These are phyloP conservation scores for Blastocystis sp. DNA, from an alignment of 352 stramenopile genomes.

Conservation along the genomic window DNA sequence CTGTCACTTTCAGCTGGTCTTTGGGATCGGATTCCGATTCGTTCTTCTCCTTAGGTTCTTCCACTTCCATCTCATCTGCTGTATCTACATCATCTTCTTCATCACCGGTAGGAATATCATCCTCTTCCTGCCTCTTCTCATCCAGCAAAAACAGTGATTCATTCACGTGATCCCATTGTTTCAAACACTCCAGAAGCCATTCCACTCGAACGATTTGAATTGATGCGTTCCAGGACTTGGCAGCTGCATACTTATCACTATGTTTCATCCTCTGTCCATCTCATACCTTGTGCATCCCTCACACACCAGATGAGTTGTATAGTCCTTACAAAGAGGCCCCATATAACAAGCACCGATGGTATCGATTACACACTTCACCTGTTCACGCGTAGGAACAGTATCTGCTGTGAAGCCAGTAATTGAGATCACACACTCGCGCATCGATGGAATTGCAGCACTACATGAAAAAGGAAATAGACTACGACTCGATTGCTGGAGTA, in stretches of 20 bases:
- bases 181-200: slow-evolving; percentile 38
- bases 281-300: not conserved
- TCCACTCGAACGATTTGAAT: not conserved
- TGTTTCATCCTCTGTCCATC: not conserved
- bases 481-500: not conserved
- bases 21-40: not conserved
- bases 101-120: slow-evolving; percentile 3
- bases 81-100: not conserved
- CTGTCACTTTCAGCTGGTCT: not conserved
- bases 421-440: slow-evolving; percentile 26
- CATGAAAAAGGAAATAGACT: not conserved
- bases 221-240: not conserved
- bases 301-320: slow-evolving; percentile 57
- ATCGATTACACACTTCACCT: slow-evolving; percentile 45
- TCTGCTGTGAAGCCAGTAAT: slow-evolving; percentile 42
- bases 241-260: slow-evolving; percentile 23
- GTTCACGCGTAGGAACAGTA: slow-evolving; percentile 3
- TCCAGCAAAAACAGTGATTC: not conserved
- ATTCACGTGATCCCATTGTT: not conserved
- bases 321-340: slow-evolving; percentile 7
- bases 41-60: not conserved
- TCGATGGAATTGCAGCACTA: slow-evolving; percentile 5
- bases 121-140: not conserved
- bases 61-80: not conserved
- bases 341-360: slow-evolving; percentile 50